Base-by-base conservation (phyloP, 2,329 filamentous ascomycete species). In the Endocalyx cinctus region DNA sequence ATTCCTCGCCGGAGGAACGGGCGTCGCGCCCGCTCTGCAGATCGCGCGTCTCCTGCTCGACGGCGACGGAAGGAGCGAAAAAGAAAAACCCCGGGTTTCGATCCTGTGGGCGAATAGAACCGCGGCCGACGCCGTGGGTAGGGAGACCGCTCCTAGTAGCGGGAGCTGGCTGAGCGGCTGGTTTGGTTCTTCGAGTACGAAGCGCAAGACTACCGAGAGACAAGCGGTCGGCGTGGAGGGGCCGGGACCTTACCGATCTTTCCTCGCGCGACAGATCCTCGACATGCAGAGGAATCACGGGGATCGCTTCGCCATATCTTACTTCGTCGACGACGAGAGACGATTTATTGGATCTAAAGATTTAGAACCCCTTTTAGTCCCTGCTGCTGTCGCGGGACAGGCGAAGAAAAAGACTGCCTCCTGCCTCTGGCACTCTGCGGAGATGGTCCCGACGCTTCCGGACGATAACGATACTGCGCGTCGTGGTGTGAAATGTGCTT, bases 1-100 rank as follows among this genome's bases (percentile, higher is more conserved):
- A 2, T 95, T 97, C 52, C 65, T 97, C 15, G 92, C 89, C 2
- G 92, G 89, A 2, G 92, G 92, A 0, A 98, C 92, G 0, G 90
- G 92, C 1, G 84, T 98, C 48, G 88, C 87, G 12, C 87, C 90
- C 1, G 92, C 89, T 6, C 62, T 97, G 58, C 90, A 97, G 61
- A 76, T 84, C 25, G 85, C 81, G 2, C 65, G 79, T 40, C 75
- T 77, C 1, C 59, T 90, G 10, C 62, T 79, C 4, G 59, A 69
- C 39, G 46, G 56, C 14, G 43, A 38, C 53, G 31, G 47, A 43
- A 20, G 29, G 6, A 34, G 27, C 6, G 39, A 35, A 41, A n/a
- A 11, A 26, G 42, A 19, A 41, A 52, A 53, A n/a, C 62, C 66
- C 3, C 65, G 52, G 26, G 74, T 95, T 34, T 73, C 77, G 30